Base-by-base conservation (phyloP, 2,329 filamentous ascomycete genomes). In the Scytalidium lignicola region DNA sequence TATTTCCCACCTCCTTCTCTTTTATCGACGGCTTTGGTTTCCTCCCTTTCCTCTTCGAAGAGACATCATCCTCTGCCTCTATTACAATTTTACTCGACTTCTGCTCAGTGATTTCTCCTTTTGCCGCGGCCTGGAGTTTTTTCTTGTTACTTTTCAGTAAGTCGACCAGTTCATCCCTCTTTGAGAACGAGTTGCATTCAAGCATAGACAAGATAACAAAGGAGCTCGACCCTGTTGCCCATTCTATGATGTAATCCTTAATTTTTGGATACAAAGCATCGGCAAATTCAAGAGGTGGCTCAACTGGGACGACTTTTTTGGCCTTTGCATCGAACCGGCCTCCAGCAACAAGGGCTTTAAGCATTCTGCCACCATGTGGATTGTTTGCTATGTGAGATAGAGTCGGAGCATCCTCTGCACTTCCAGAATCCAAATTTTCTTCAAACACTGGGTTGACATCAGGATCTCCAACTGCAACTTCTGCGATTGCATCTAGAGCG, bases 261-360 rank as follows among this genome's bases (percentile, higher is more conserved):
- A 97, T 91, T 53, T 86, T 73, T 5, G 85, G 82, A 65, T 92
- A 97, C n/a, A 99, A 75, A 44, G 86, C 73, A 55, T 86, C 79
- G 52, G 88, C 83, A 65, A 99, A 99, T 44, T 84, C 78, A 49
- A 97, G 75, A 7, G 88, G 78, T 15, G 90, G 90, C 44, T 90
- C 82, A 2, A 86, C 77, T 19, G 82, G 80, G 60, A 86, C 78
- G 41, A 93, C 70, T 49, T 76, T 82, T 68, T 90, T 90, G 2
- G 81, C 76, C 41, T 76, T 76, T 52, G 82, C 81, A 68, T 97
- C 90, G 64, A 88, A 99, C 50, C 83, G 84, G 21, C 95, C 93
- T 40, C 93, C 93, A 48, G 90, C 85, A 20, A 96, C 90, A 7
- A 99, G 79, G 0, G 86, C 86, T 73, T 96, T 96, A 61, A 97